Base-by-base conservation (phyloP, 1,284 basidiomycete species). In the Bondarzewia mesenterica region DNA sequence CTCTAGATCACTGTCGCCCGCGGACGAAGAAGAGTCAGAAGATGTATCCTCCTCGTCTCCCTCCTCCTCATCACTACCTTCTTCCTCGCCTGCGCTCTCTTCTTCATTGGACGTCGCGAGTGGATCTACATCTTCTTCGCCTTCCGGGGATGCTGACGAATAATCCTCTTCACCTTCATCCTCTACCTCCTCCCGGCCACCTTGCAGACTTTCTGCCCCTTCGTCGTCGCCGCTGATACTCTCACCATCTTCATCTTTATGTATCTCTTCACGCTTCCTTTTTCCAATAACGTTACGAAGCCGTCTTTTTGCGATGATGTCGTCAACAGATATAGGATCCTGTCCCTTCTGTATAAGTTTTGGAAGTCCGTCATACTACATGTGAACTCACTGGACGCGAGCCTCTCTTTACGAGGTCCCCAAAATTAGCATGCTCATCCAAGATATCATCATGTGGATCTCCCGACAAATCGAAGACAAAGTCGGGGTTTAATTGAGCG, bases 311-410 rank as follows among this genome's bases (percentile, higher is more conserved):
- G 82, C 82, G 58, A 94, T 93, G 55, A 95, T 96, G 60, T 96
- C 91, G 66, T 96, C 90, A 8, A 97, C 85, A 40, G 87, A 91
- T 43, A 96, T 79, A 14, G 86, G 82, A 60, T 79, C 73, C 85
- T 90, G 51, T 37, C 16, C 35, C 26, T 39, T 52, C 46, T 27
- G 46, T 45, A 45, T 53, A 55, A 20, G 25, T 51, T 47, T 44
- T 48, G 49, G 44, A 41, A 21, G 50, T 25, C 45, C 38, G 39
- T 43, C 42, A 49, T 20, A n/a, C n/a, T n/a, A 25, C 32, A 44
- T 44, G 22, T 54, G 63, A 26, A 16, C 82, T 57, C 61, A 91
- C 88, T 49, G 77, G 78, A 61, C 80, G 83, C 35, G 74, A 74
- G 10, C 81, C 80, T 48, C 69, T 73, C 62, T 79, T 77, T 10